Evolutionary conservation across 1,284 basidiomycete genomes (phyloP), one percentile per base, ranked within the genome.

Genomic region (Golubevia sp.): DNA sequence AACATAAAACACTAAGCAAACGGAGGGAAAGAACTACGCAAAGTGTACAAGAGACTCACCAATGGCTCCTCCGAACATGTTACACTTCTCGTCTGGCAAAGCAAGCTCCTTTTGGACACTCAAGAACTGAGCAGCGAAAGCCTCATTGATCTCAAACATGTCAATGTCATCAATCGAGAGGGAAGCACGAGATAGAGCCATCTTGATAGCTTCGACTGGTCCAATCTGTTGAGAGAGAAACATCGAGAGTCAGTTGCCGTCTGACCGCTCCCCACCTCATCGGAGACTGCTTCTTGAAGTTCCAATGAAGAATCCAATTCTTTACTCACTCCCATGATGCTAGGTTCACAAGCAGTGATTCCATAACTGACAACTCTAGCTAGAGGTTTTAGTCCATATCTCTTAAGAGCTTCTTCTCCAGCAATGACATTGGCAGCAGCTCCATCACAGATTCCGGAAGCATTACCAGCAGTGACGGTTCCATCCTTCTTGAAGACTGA

Each of bases 401-500:
- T 90, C 85, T 92, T 88, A 49, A 95, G 90, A 82, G 93, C 95
- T 68, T 91, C 90, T 59, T 93, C 93, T 20, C 92, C 93, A 87
- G 93, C 96, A 66, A 99, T 87, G 60, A 99, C 90, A 72, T 98
- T 87, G 18, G 96, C 96, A 52, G 93, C 94, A n/a, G 95, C 97
- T 82, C 96, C 96, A 82, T 99, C 97, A 84, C 94, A 97, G 83
- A 99, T 86, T 59, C 91, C 92, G n/a, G 91, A 93, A 2, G 96
- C 93, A 86, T 99, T 99, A 66, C 94, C 96, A 61, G 96, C 91
- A 20, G 94, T 97, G 83, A 99, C 94, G 55, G 88, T 90, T 60
- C 96, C 96, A 70, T 91, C 88, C 86, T 88, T 88, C 72, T 92
- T 92, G 88, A 99, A 99, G 25, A 92, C 91, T 55, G 93, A 91